Evolutionary conservation across 2,329 filamentous ascomycete genomes (phyloP).

Genomic region (Dendryphion nanum): DNA sequence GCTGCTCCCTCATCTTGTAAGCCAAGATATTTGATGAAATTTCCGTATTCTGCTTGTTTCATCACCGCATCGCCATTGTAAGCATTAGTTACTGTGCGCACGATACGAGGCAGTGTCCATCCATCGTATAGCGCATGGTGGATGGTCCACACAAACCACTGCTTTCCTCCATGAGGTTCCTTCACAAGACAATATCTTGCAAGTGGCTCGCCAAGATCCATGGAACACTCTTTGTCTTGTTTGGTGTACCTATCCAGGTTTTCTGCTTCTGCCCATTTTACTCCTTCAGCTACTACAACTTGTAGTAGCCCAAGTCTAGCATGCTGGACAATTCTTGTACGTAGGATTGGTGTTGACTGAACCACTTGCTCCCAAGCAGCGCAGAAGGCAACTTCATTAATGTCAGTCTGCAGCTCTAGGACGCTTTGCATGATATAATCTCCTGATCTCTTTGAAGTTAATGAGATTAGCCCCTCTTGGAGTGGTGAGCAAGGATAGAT

Average conservation of each 20-base stretch:
- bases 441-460: conserved; percentile 52
- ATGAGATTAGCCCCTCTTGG: conserved; percentile 26
- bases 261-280: not conserved
- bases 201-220: not conserved
- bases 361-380: conserved; percentile 42
- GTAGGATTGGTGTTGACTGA: conserved; percentile 41
- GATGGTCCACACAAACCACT: no score
- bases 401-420: conserved; percentile 18
- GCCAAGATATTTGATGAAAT: not conserved
- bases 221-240: not conserved
- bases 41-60: no score
- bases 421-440: conserved; percentile 52
- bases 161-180: not conserved
- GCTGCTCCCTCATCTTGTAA: not conserved
- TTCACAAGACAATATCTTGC: not conserved
- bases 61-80: no score
- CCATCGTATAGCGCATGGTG: no score
- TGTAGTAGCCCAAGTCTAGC: conserved; percentile 1
- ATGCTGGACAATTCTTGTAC: conserved; percentile 33
- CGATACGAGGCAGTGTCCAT: no score
- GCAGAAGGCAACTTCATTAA: conserved; percentile 27
- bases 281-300: not conserved
- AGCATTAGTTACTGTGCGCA: no score
- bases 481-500: not conserved
- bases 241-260: not conserved